Base-by-base conservation (phyloP, 78 protist genomes). In the Blattamonas nauphoetae region DNA sequence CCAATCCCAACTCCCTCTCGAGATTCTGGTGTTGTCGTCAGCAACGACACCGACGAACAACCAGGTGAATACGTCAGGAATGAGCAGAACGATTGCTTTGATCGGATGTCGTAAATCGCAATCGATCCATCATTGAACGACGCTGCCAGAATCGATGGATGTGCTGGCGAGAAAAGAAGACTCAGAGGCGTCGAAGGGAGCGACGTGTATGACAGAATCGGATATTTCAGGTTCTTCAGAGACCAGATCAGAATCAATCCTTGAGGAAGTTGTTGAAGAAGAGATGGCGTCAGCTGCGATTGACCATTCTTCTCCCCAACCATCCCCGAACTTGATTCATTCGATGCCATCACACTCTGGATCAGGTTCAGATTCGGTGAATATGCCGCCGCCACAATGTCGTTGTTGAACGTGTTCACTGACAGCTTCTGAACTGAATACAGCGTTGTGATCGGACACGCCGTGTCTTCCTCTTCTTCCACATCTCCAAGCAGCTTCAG, bases 191-290 rank as follows among this genome's bases (percentile, higher is more conserved):
- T 80, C 92, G 45, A 89, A 86, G 45, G 42, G 85, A 33, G 77
- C 5, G 0, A 64, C n/a, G 33, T 1, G 45, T 43, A 46, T 46
- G 78, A 87, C 44, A 1, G 85, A 35, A 4, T 71, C 21, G 85
- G 85, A 2, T 81, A 1, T 81, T 0, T 63, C 1, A 78, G 88
- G 41, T 88, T 88, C 86, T 88, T 88, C 41, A 91, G 88, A 32
- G 91, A 87, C 93, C 93, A 91, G 77, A 88, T 84, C 80, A 83
- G 85, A 44, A 91, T 45, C 6, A 88, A 88, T 29, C 93, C 93
- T 5, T 55, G 71, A 55, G 71, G 71, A 55, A 55, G 71, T 29
- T 11, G 71, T 29, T 55, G 71, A 55, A 55, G 71, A 55, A 55
- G 71, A 55, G 71, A 21, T 29, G n/a, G n/a, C n/a, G n/a, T n/a